Base-by-base conservation (phyloP, 192 early-diverging fungal species). In the Spinellus fusiger region DNA sequence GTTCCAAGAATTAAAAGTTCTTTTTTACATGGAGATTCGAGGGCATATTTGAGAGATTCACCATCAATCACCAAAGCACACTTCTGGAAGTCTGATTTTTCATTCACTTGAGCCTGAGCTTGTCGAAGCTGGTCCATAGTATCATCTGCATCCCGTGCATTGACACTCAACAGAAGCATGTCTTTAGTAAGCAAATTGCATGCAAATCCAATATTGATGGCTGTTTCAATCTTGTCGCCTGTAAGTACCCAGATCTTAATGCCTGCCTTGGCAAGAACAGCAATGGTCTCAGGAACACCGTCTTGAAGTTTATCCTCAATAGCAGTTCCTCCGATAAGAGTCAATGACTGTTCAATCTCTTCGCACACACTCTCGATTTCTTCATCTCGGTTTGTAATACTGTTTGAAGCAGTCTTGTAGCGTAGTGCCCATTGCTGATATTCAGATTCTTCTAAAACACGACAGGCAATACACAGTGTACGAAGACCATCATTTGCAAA, bases 171-270 rank as follows among this genome's bases (percentile, higher is more conserved):
- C 1, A 91, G 66, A 25, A 78, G 70, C 84, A 89, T 86, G 0
- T 83, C 78, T 23, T 77, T 66, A 10, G 63, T 80, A 12, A 91
- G 70, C 7, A 91, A 69, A 50, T 83, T 85, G 59, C 85, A 85
- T 0, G 89, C 83, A 46, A 86, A 82, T 0, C 89, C 89, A 76
- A 91, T 91, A 57, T 87, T 89, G 65, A 91, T 88, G 1, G 89
- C 89, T 7, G 89, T 91, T 52, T 91, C 89, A 63, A 86, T 73
- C 58, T 90, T 89, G 71, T 91, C 90, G 6, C 86, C 89, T 0
- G 89, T 91, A 53, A 91, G 64, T n/a, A 91, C 86, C 88, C 89
- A 91, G 23, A 91, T 59, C 64, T 88, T 88, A 33, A 90, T 83
- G 16, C 86, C 86, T 0, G 89, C 89, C 3, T 72, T 67, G 29